Conservation (phyloP, 202 grass and related monocot species). For the Brachypodium distachyon region DNA sequence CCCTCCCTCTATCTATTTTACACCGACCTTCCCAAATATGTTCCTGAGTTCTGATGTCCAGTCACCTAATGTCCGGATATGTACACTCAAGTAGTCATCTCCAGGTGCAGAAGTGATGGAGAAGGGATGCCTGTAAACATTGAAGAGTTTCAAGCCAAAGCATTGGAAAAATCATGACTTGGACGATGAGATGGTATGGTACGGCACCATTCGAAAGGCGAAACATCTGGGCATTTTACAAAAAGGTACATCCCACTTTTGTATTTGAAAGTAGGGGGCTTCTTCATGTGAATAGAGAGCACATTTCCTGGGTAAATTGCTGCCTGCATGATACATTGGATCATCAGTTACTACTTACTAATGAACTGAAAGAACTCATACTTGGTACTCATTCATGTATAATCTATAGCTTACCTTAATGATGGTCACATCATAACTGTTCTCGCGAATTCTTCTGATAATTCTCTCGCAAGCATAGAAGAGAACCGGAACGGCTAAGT, state of each 20-base stretch:
- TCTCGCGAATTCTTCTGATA: constrained; percentile 63
- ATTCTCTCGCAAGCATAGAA: constrained; percentile 81
- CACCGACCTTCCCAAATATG: constrained; percentile 78
- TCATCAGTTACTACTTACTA: background rate
- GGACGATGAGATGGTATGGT: background rate
- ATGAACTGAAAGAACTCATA: background rate
- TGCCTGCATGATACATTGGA: constrained; percentile 42
- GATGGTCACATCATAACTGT: constrained; percentile 54
- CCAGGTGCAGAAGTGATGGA: constrained; percentile 93
- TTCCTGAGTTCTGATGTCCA: constrained; percentile 92
- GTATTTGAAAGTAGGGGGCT: constrained; percentile 75
- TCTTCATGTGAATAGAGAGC: constrained; percentile 82
- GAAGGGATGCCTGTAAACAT: constrained; percentile 79
- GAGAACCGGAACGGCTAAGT: constrained; percentile 61
- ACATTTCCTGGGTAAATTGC: constrained; percentile 95
- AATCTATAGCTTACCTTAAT: constrained; percentile 50
- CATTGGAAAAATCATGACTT: background rate
- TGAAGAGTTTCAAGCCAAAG: background rate
- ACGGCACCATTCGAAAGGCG: constrained; percentile 81
- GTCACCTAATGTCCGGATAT: constrained; percentile 93
- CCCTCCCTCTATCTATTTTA: background rate
- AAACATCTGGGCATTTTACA: constrained; percentile 95
- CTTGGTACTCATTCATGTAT: background rate
- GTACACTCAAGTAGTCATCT: constrained; percentile 84
- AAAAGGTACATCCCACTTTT: constrained; percentile 98